Evolutionary conservation across 2,329 filamentous ascomycete genomes (phyloP).

Genomic region (Fusarium sp.): DNA sequence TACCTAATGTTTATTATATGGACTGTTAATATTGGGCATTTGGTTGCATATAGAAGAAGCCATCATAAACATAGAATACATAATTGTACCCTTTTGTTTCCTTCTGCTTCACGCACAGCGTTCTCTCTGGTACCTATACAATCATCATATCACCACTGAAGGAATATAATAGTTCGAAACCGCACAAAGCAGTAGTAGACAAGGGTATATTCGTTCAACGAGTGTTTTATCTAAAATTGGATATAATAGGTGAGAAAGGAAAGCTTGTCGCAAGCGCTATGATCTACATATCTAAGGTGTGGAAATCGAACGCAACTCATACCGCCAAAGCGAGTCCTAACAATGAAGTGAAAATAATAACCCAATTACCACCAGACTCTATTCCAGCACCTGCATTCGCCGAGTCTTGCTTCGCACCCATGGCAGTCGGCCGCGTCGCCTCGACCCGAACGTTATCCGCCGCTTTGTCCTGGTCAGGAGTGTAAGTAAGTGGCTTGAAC

Average conservation of each 20-base stretch:
- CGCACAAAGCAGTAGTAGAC: neutral
- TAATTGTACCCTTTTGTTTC: neutral
- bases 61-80: neutral
- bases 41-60: neutral
- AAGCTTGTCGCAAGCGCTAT: slow-evolving; percentile 10
- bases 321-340: slow-evolving; percentile 9
- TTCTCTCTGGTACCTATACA: neutral
- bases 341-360: slow-evolving; percentile 7
- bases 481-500: slow-evolving; percentile 45
- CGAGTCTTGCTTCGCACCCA: slow-evolving; percentile 2
- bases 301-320: neutral
- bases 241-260: slow-evolving; percentile 9
- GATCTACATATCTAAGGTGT: slow-evolving; percentile 1
- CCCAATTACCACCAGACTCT: neutral
- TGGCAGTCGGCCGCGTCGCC: slow-evolving; percentile 42
- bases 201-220: neutral
- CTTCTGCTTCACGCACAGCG: neutral
- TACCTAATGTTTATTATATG: neutral
- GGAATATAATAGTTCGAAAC: neutral
- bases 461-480: slow-evolving; percentile 43
- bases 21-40: neutral
- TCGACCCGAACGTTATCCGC: slow-evolving; percentile 48
- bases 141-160: neutral
- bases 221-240: neutral
- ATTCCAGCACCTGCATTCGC: neutral